Conservation (phyloP, 371 early-diverging fungal genomes). For the Syncephalastrum monosporum region DNA sequence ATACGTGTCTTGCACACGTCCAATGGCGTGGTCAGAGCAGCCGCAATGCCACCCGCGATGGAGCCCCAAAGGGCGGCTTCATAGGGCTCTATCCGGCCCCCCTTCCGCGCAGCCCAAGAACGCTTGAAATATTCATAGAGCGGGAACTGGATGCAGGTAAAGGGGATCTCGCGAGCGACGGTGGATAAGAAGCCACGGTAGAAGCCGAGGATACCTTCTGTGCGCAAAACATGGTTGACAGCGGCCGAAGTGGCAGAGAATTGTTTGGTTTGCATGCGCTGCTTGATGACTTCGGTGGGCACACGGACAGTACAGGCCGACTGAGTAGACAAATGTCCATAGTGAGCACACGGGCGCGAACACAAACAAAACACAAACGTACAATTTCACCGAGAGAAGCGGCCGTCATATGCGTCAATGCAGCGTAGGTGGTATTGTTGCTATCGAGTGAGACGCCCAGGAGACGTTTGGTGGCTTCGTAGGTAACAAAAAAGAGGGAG, state of each 20-base stretch:
- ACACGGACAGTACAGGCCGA: slow-evolving; percentile 91
- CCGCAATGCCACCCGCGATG: slow-evolving; percentile 89
- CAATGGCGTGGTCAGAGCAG: slow-evolving; percentile 88
- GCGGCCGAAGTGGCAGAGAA: slow-evolving; percentile 64
- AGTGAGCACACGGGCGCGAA: not conserved
- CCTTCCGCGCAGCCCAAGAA: slow-evolving; percentile 41
- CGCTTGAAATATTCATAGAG: slow-evolving; percentile 89
- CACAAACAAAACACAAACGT: slow-evolving; percentile 20
- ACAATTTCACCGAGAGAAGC: slow-evolving; percentile 93
- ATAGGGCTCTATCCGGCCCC: slow-evolving; percentile 63
- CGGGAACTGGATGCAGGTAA: slow-evolving; percentile 95
- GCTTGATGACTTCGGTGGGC: slow-evolving; percentile 95
- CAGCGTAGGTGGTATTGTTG: slow-evolving; percentile 49
- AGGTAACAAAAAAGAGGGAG: slow-evolving; percentile 89
- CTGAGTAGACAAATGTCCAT: slow-evolving; percentile 29
- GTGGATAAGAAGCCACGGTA: slow-evolving; percentile 92
- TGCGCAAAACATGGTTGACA: slow-evolving; percentile 55
- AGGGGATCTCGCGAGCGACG: slow-evolving; percentile 91
- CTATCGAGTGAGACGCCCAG: slow-evolving; percentile 33
- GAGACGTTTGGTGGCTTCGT: slow-evolving; percentile 76
- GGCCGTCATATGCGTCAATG: slow-evolving; percentile 83
- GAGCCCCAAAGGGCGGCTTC: slow-evolving; percentile 90
- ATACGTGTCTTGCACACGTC: slow-evolving; percentile 93
- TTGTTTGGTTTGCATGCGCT: slow-evolving; percentile 91
- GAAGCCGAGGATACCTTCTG: slow-evolving; percentile 84